Evolutionary conservation across 345 rosid species (phyloP), one percentile per base, ranked within the genome.

Genomic region (Ailanthus altissimus): DNA sequence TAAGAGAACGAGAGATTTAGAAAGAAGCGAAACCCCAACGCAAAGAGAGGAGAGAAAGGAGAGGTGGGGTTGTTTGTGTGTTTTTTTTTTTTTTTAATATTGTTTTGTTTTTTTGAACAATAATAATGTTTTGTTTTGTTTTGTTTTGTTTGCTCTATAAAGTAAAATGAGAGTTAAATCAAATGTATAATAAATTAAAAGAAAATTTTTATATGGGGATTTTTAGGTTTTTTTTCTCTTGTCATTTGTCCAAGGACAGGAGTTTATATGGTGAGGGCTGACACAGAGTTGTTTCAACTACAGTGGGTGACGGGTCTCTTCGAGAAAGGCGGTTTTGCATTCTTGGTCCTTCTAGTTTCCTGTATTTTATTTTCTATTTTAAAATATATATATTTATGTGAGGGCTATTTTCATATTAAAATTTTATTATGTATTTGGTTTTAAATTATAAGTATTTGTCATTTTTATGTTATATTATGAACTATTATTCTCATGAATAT

Each of bases 21-120:
- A 53, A 23, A 67, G 81, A 74, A 42, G 80, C 82, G 83, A 86
- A 85, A 82, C 87, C 88, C 86, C 80, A 70, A 81, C 79, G 82
- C 76, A 59, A 68, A 71, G 77, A 59, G 54, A 32, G 18, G n/a
- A n/a, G 13, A 25, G 36, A 46, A 45, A 14, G 18, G 81, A 73
- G 61, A 45, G 54, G 73, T 6, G 70, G 61, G 77, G 63, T 20
- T 79, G 81, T 70, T 63, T 70, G 61, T 57, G 12, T 74, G 57
- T 28, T 26, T 46, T 57, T 68, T 32, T 74, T 43, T 28, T 26
- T 46, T 57, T 68, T 32, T 26, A 4, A 7, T 43, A 5, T 12
- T 45, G 0, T 1, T 14, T 7, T 47, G 46, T 67, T 46, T 1
- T 6, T 15, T 47, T n/a, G n/a, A n/a, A n/a, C n/a, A n/a, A n/a